These are phyloP conservation scores for Myxozyma udenii DNA, from an alignment of 805 yeast genomes.

Conservation along the genomic window DNA sequence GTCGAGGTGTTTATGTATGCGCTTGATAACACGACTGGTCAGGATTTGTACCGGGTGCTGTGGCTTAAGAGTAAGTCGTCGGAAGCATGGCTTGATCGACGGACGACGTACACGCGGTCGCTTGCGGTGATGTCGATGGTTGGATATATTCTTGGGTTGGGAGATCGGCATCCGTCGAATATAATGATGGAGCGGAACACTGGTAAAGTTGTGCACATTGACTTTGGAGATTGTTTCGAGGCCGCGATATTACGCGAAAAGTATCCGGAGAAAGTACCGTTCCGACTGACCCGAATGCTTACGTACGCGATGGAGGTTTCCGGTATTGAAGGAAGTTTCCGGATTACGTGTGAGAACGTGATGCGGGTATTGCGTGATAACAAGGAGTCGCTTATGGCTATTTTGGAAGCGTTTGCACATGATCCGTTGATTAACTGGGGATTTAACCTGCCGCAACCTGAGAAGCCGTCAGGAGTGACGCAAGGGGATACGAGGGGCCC, in stretches of 20 bases:
- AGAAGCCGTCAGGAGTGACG: conserved; percentile 6
- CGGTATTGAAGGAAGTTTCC: conserved; percentile 95
- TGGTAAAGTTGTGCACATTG: conserved; percentile 95
- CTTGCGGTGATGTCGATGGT: conserved; percentile 99
- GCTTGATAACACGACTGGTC: conserved; percentile 90
- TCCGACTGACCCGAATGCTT: conserved; percentile 92
- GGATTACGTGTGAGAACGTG: conserved; percentile 95
- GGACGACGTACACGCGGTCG: conserved; percentile 94
- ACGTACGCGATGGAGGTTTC: conserved; percentile 98
- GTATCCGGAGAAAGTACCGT: conserved; percentile 97
- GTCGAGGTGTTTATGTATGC: conserved; percentile 97
- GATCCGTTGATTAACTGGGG: conserved; percentile 99
- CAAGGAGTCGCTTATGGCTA: conserved; percentile 95
- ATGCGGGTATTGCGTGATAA: conserved; percentile 92
- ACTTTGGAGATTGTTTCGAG: conserved; percentile 98
- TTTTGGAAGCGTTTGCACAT: conserved; percentile 94
- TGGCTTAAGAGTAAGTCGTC: conserved; percentile 96
- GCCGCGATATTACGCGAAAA: conserved; percentile 95
- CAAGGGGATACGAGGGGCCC: neutral
- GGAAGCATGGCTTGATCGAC: conserved; percentile 95
- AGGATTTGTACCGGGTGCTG: conserved; percentile 88
- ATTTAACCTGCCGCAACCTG: conserved; percentile 42
- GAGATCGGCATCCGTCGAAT: conserved; percentile 97
- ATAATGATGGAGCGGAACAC: conserved; percentile 91
- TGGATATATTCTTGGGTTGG: conserved; percentile 93